Evolutionary conservation across 768 basidiomycete genomes (phyloP), one percentile per base, ranked within the genome.

Genomic region (Lentinula guzmanii): DNA sequence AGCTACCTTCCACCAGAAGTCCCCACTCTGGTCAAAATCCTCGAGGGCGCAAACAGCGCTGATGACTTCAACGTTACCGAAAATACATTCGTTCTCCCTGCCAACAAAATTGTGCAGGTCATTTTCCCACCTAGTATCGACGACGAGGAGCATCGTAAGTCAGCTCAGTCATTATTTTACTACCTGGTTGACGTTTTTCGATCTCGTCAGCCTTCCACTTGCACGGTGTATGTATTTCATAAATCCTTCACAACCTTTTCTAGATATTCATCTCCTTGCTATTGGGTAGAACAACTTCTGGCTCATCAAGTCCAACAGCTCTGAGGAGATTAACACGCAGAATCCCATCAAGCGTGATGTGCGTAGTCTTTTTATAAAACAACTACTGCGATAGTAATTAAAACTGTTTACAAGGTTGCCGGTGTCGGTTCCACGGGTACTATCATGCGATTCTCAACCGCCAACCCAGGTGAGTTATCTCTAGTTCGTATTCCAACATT

Each of bases 401-500:
- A 1, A 53, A 2, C 31, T 28, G 5, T 28, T 33, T 58, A 7
- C 16, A 24, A 70, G 66, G 62, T 64, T 33, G 61, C 64, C 10
- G 67, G 55, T 28, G 58, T 65, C 5, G 69, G 67, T 28, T 34
- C 51, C 16, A 64, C 62, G 2, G 67, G 67, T 5, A 66, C 60
- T 13, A 79, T 75, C 1, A 61, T 87, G 46, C 78, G 84, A 10
- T 86, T 84, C 74, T 66, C 71, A 8, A 85, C 85, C 4, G 80
- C 86, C 64, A 84, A 83, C 68, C 73, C 83, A 0, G 86, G 83
- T 60, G 52, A 61, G 64, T 34, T 31, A 10, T 9, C n/a, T 8
- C 34, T 35, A 15, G 4, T 34, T 16, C 15, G 11, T 8, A 39
- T 11, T 13, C 1, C 18, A 8, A 5, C 24, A 10, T 4, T 24